Percentiles rank a stretch among this genome's conserved stretches.
phyloP scores from a whole-genome alignment of 2,329 filamentous ascomycete species.

The Xylaria digitata region DNA sequence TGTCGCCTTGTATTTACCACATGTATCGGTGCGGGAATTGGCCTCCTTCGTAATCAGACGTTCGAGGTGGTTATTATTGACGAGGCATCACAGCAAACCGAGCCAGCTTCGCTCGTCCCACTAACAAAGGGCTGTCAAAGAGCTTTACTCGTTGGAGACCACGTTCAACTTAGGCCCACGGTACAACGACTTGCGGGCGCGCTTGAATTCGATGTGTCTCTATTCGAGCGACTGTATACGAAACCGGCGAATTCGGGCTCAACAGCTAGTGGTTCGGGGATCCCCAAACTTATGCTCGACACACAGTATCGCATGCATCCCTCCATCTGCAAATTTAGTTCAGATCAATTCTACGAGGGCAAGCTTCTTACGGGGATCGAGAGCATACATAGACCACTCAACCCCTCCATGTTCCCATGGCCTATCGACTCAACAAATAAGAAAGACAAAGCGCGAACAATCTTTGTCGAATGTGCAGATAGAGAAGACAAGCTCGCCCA shows the following conservation, averaged over 20 bases:
- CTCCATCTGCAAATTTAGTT: conserved; percentile 29
- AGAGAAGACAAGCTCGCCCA: conserved; percentile 20
- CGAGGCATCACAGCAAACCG: conserved; percentile 29
- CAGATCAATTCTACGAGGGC: conserved; percentile 25
- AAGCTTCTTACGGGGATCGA: conserved; percentile 15
- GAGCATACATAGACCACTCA: conserved; percentile 1
- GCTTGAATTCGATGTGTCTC: conserved; percentile 24
- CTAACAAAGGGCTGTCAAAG: conserved; percentile 29
- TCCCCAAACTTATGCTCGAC: conserved; percentile 25
- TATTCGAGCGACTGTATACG: conserved; percentile 29
- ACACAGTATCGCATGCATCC: conserved; percentile 33
- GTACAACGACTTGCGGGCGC: conserved; percentile 25
- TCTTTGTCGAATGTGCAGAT: conserved; percentile 21
- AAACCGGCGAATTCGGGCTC: not conserved
- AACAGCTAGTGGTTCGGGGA: not conserved
- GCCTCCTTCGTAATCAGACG: conserved; percentile 21
- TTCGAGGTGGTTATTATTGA: conserved; percentile 32
- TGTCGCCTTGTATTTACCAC: conserved; percentile 25
- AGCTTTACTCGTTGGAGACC: conserved; percentile 26
- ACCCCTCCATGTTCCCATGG: conserved; percentile 21
- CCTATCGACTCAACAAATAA: conserved; percentile 12
- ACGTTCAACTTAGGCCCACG: conserved; percentile 26
- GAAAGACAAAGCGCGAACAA: conserved; percentile 14
- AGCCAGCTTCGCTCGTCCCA: conserved; percentile 28
- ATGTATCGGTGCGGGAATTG: conserved; percentile 24